phyloP scores from a whole-genome alignment of 495 filamentous ascomycete genomes.

The Usnea hakonensis region DNA sequence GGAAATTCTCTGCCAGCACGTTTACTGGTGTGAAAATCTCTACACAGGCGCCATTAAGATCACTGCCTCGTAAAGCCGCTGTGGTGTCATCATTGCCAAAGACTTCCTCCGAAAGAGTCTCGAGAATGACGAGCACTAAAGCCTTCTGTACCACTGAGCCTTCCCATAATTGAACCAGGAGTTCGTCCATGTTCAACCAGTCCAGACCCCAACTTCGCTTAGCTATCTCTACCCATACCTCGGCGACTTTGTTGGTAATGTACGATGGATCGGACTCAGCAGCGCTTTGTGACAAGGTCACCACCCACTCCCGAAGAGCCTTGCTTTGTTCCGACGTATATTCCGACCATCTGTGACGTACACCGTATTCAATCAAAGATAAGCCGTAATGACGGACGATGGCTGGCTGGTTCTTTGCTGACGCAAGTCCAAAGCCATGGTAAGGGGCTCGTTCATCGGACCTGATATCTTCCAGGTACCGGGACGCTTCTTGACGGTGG shows the following conservation, averaged over 20 bases:
- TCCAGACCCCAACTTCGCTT: slow-evolving; percentile 86
- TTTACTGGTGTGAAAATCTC: slow-evolving; percentile 81
- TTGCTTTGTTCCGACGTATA: slow-evolving; percentile 55
- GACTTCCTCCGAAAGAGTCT: slow-evolving; percentile 90
- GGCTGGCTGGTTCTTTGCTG: slow-evolving; percentile 59
- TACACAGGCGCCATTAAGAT: slow-evolving; percentile 78
- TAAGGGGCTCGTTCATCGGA: slow-evolving; percentile 65
- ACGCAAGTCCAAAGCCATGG: slow-evolving; percentile 78
- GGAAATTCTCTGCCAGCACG: slow-evolving; percentile 66
- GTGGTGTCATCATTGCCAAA: slow-evolving; percentile 84
- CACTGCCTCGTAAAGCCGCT: slow-evolving; percentile 70
- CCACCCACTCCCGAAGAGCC: slow-evolving; percentile 62
- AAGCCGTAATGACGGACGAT: slow-evolving; percentile 90
- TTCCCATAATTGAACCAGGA: slow-evolving; percentile 77
- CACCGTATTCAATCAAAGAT: slow-evolving; percentile 77
- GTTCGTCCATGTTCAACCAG: slow-evolving; percentile 90
- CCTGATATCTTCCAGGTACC: slow-evolving; percentile 79
- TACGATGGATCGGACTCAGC: slow-evolving; percentile 68
- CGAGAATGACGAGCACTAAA: slow-evolving; percentile 73
- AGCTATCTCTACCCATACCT: slow-evolving; percentile 88
- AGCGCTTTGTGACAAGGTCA: slow-evolving; percentile 68
- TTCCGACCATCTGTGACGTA: slow-evolving; percentile 73
- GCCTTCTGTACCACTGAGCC: slow-evolving; percentile 64
- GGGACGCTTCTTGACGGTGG: slow-evolving; percentile 71
- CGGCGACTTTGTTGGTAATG: slow-evolving; percentile 88